phyloP scores from a whole-genome alignment of 768 basidiomycete species.

The Mycena vitilis region DNA sequence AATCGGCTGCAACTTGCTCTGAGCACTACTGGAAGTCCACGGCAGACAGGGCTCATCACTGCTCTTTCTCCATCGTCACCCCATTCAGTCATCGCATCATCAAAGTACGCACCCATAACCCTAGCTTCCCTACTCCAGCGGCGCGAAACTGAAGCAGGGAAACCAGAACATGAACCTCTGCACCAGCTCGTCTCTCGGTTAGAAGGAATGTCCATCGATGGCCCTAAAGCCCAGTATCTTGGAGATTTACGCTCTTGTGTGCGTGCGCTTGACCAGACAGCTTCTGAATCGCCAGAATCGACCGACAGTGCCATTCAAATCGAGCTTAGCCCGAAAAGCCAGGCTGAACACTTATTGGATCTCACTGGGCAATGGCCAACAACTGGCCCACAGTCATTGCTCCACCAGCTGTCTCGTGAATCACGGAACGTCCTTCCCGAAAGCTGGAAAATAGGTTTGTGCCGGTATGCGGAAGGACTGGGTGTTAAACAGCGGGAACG shows the following conservation, averaged over 20 bases:
- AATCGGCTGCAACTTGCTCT: constrained; percentile 6
- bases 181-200: constrained; percentile 8
- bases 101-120: background rate
- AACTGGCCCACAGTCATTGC: constrained; percentile 2
- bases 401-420: constrained; percentile 20
- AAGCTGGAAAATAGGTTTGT: constrained; percentile 3
- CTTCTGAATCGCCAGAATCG: too few species aligned
- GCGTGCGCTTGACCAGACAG: constrained; percentile 12
- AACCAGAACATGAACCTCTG: too few species aligned
- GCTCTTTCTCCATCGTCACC: background rate
- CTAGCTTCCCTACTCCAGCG: constrained; percentile 10
- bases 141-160: too few species aligned
- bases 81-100: background rate
- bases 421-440: background rate
- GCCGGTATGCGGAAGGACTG: constrained; percentile 10
- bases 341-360: background rate
- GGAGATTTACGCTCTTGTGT: constrained; percentile 8
- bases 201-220: background rate
- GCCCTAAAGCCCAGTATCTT: constrained; percentile 10
- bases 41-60: background rate
- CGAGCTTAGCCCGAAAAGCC: background rate
- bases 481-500: constrained; percentile 3
- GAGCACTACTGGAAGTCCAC: background rate
- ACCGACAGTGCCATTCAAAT: background rate
- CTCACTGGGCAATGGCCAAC: constrained; percentile 23